These are phyloP conservation scores for Citropsis articulata DNA, from an alignment of 345 rosid genomes.

Conservation along the genomic window DNA sequence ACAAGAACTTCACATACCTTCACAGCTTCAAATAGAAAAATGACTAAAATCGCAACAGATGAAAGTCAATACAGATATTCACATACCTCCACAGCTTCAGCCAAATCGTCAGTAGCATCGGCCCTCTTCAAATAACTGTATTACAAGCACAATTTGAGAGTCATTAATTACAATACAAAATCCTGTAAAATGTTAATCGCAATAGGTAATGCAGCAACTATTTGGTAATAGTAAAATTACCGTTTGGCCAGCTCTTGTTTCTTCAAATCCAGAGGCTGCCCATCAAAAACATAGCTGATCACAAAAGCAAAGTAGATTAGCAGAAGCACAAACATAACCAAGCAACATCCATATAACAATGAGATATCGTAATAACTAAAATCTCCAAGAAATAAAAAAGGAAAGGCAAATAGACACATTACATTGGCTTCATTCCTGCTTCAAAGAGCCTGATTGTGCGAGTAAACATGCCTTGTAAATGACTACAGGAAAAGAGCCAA, in stretches of 20 bases:
- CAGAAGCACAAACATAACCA: background rate
- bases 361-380: background rate
- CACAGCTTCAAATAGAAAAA: background rate
- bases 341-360: background rate
- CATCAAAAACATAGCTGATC: conserved; percentile 83
- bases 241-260: conserved; percentile 89
- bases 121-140: conserved; percentile 74
- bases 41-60: background rate
- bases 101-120: conserved; percentile 73
- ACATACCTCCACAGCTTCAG: conserved; percentile 63
- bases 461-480: conserved; percentile 92
- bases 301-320: conserved; percentile 3
- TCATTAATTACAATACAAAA: background rate
- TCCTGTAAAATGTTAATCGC: background rate
- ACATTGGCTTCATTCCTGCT: conserved; percentile 96
- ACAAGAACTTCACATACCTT: background rate
- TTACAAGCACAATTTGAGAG: conserved; percentile 10
- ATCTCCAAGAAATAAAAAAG: conserved; percentile 2
- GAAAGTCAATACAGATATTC: conserved; percentile 2
- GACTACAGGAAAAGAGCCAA: conserved; percentile 39
- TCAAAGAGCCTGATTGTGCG: conserved; percentile 93
- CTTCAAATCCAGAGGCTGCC: conserved; percentile 85
- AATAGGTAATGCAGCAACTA: background rate
- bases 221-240: conserved; percentile 23
- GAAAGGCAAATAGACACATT: conserved; percentile 27